Percentiles rank a stretch among this genome's conserved stretches.
Evolutionary conservation across 306 rosid species (phyloP).

Genomic region (Fragaria vesca): DNA sequence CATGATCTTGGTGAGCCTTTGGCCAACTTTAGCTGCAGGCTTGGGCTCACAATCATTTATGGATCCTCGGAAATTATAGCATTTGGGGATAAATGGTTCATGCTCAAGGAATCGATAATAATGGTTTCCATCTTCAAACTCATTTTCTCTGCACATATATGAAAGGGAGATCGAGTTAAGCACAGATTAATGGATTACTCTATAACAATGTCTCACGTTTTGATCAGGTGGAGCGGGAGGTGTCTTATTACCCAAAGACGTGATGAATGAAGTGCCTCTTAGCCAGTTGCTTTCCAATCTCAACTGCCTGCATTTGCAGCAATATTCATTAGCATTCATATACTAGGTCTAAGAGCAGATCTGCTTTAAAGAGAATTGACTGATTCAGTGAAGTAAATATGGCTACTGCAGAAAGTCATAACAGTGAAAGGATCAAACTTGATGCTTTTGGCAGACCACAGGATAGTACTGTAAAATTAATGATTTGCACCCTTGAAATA

Average conservation of each 20-base stretch:
- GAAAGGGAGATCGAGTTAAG: constrained; percentile 20
- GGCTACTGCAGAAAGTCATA: neutral
- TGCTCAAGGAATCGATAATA: constrained; percentile 90
- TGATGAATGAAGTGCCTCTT: constrained; percentile 80
- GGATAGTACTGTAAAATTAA: neutral
- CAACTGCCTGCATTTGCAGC: constrained; percentile 62
- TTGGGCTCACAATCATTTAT: constrained; percentile 64
- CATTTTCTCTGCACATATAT: constrained; percentile 60
- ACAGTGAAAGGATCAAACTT: neutral
- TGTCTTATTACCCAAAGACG: constrained; percentile 73
- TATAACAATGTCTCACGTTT: neutral
- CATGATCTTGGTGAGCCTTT: constrained; percentile 72
- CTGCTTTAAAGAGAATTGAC: neutral
- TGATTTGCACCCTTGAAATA: neutral
- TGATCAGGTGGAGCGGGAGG: constrained; percentile 15
- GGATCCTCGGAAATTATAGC: constrained; percentile 68
- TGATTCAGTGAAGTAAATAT: neutral
- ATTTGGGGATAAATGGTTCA: constrained; percentile 57
- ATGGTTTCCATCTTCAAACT: constrained; percentile 79
- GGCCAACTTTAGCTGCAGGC: constrained; percentile 55
- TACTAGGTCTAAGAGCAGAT: neutral
- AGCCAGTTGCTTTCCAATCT: constrained; percentile 67
- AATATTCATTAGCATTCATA: constrained; percentile 9
- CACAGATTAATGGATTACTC: constrained; percentile 1
- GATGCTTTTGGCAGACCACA: neutral